Percentiles rank a stretch among this genome's conserved stretches.
Conservation (phyloP, 768 basidiomycete genomes). For the Boletus reticulatus region DNA sequence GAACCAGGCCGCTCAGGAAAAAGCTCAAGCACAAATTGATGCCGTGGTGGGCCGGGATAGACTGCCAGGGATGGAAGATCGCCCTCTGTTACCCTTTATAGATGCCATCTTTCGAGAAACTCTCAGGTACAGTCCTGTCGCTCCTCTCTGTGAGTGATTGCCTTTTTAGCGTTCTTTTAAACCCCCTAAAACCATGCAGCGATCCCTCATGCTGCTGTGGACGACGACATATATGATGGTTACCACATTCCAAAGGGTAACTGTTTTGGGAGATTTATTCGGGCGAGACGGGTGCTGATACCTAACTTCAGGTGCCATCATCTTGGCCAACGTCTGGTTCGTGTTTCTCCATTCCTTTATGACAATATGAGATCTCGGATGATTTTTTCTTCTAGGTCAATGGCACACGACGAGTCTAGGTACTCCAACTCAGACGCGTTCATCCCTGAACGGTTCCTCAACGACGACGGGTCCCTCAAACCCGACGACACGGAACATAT, state of each 20-base stretch:
- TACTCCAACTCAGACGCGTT: not conserved
- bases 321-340: not conserved
- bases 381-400: not conserved
- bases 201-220: not conserved
- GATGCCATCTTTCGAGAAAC: not conserved
- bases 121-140: not conserved
- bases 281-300: not conserved
- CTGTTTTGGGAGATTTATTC: not conserved
- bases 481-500: no score
- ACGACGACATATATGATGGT: conserved; percentile 17
- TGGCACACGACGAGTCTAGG: not conserved
- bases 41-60: not conserved
- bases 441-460: not conserved
- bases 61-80: not conserved
- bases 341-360: not conserved
- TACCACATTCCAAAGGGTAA: conserved; percentile 46
- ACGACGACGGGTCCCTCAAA: not conserved
- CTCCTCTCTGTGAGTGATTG: not conserved
- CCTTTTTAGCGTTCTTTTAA: no score
- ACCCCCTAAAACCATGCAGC: not conserved
- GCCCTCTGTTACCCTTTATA: not conserved
- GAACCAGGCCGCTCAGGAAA: not conserved
- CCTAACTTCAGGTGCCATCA: not conserved
- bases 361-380: not conserved
- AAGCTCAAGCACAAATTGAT: not conserved